Conservation (phyloP, 768 basidiomycete species). For the Auricularia heimuer region DNA sequence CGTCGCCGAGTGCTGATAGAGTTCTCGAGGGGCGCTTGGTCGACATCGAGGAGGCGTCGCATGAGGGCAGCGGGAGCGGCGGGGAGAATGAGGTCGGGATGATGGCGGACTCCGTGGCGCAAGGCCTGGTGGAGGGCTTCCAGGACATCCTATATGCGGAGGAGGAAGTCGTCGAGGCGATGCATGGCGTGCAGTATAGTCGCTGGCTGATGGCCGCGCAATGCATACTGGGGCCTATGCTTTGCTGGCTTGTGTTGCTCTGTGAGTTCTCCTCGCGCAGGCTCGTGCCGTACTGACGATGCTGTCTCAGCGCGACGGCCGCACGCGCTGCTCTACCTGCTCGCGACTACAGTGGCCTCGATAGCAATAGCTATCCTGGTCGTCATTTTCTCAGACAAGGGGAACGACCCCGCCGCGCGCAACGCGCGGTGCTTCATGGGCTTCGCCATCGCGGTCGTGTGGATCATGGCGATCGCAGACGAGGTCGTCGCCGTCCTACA, state of each 20-base stretch:
- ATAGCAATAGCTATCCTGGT: constrained; percentile 44
- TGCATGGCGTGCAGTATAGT: constrained; percentile 56
- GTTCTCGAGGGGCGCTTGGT: constrained; percentile 38
- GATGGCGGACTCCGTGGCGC: not conserved
- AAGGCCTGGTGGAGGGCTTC: constrained; percentile 33
- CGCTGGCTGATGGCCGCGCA: constrained; percentile 83
- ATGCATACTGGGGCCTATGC: constrained; percentile 72
- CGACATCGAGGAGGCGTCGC: constrained; percentile 54
- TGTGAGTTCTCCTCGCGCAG: constrained; percentile 36
- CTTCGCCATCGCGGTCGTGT: constrained; percentile 82
- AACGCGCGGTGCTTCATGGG: constrained; percentile 82
- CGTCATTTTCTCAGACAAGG: constrained; percentile 47
- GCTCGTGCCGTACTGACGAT: not conserved
- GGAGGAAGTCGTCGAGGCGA: constrained; percentile 59
- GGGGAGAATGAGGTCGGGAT: not conserved
- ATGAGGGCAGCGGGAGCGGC: constrained; percentile 5
- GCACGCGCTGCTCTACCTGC: constrained; percentile 40
- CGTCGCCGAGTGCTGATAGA: not conserved
- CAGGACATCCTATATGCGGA: constrained; percentile 64
- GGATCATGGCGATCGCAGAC: constrained; percentile 98
- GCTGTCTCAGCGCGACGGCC: constrained; percentile 32
- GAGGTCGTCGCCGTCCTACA: constrained; percentile 87
- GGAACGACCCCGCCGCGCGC: constrained; percentile 44
- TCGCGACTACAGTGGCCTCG: constrained; percentile 48
- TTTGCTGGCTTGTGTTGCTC: constrained; percentile 67